Evolutionary conservation across 495 filamentous ascomycete species (phyloP), one percentile per base, ranked within the genome.

Genomic region (Rhizodiscina lignyota): DNA sequence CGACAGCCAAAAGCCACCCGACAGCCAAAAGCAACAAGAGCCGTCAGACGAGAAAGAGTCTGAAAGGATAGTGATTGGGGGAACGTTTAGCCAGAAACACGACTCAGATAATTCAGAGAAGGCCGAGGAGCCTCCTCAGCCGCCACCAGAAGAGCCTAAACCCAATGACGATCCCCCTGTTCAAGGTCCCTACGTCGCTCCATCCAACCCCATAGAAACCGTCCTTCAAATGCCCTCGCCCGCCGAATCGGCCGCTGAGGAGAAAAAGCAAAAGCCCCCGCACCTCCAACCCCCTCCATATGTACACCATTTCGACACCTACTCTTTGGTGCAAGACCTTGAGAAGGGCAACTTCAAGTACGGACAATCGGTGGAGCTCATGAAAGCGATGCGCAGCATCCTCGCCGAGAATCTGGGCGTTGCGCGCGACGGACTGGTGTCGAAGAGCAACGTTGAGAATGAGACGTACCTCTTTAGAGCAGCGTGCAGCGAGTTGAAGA

Each of bases 241-340:
- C 8, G 54, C 58, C 48, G 60, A 52, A 32, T n/a, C 52, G 36
- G 18, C 39, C 20, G 4, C 44, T 32, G 49, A 65, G 41, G 51
- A 67, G 55, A 21, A 61, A 54, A 50, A 61, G 30, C 49, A 62
- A 8, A 68, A 68, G 42, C 70, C 68, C 13, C 76, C 76, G 30
- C 73, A 81, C 43, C 46, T 94, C 21, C 61, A 72, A 4, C 70
- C 82, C 0, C 68, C 80, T 12, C 80, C 72, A 2, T 87, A 93
- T 53, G 72, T 93, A 10, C 89, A 97, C 60, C 83, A 94, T 60
- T 97, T 97, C 54, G 89, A 97, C 58, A 92, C 78, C 13, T 96
- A 85, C 49, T 72, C 71, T 3, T 67, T 94, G 1, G 89, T 94
- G 3, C 74, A 76, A 31, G 68, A 80, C 43, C 72, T 97, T 4